These are phyloP conservation scores for Tulasnella sp. DNA, from an alignment of 768 basidiomycete species.

Conservation along the genomic window DNA sequence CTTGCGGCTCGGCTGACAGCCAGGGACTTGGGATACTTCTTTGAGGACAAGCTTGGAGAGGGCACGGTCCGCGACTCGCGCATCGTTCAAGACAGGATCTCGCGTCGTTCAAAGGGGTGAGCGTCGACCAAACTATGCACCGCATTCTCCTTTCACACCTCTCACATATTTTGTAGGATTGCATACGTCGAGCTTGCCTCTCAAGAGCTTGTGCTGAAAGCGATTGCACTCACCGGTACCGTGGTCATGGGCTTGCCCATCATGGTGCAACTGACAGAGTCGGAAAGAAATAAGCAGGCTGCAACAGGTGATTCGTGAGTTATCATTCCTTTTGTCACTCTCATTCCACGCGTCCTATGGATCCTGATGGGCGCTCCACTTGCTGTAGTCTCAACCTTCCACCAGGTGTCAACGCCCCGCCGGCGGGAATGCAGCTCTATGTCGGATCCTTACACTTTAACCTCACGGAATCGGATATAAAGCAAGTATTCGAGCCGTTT, in stretches of 20 bases:
- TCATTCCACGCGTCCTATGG: constrained; percentile 15
- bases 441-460: constrained; percentile 96
- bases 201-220: constrained; percentile 84
- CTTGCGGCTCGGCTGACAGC: constrained; percentile 94
- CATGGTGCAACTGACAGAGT: constrained; percentile 92
- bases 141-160: not conserved
- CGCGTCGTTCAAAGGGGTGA: constrained; percentile 96
- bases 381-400: constrained; percentile 58
- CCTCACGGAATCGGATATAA: constrained; percentile 92
- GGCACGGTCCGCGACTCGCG: constrained; percentile 89
- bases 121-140: constrained; percentile 19
- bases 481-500: constrained; percentile 98
- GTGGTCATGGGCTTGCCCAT: constrained; percentile 98
- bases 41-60: constrained; percentile 93
- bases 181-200: constrained; percentile 95
- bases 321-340: not conserved
- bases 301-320: constrained; percentile 77
- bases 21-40: constrained; percentile 95
- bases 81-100: constrained; percentile 90
- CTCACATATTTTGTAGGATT: constrained; percentile 44
- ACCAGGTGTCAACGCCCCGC: constrained; percentile 71
- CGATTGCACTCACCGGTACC: constrained; percentile 80
- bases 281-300: constrained; percentile 73
- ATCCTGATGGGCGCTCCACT: constrained; percentile 7
- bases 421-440: constrained; percentile 81